Conservation (phyloP, 495 filamentous ascomycete species). For the Sphaerosporella brunnea region DNA sequence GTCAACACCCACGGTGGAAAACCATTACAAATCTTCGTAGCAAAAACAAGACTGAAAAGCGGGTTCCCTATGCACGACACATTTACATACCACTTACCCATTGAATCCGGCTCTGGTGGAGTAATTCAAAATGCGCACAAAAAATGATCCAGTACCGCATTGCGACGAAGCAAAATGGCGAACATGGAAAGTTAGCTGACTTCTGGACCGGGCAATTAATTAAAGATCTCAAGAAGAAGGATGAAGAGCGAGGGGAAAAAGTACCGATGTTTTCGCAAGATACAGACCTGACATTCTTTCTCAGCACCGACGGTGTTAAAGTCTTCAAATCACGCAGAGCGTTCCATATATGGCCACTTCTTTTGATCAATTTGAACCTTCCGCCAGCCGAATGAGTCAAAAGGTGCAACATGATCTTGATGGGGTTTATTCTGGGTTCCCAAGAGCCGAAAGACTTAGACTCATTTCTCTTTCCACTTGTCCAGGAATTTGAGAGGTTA, state of each 20-base stretch:
- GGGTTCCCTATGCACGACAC: no score
- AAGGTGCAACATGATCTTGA: conserved; percentile 1
- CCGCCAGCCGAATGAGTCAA: neutral
- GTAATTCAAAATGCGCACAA: no score
- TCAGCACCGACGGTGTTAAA: neutral
- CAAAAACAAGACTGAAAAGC: no score
- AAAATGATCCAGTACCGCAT: no score
- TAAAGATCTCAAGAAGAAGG: neutral
- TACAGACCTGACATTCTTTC: neutral
- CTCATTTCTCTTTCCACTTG: conserved; percentile 6
- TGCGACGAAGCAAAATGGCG: no score
- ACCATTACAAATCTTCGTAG: no score
- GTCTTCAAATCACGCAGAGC: neutral
- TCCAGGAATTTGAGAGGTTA: conserved; percentile 8
- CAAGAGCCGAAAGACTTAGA: conserved; percentile 8
- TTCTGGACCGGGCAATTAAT: no score
- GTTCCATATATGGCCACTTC: neutral
- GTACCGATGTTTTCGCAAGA: neutral
- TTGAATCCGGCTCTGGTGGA: no score
- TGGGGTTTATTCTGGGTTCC: conserved; percentile 7
- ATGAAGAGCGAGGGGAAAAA: no score
- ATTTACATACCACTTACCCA: no score
- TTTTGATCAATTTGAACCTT: conserved; percentile 3
- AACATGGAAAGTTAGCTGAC: no score
- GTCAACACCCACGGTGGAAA: no score